Evolutionary conservation across 2,329 filamentous ascomycete genomes (phyloP).

Genomic region (Cordyceps militaris): DNA sequence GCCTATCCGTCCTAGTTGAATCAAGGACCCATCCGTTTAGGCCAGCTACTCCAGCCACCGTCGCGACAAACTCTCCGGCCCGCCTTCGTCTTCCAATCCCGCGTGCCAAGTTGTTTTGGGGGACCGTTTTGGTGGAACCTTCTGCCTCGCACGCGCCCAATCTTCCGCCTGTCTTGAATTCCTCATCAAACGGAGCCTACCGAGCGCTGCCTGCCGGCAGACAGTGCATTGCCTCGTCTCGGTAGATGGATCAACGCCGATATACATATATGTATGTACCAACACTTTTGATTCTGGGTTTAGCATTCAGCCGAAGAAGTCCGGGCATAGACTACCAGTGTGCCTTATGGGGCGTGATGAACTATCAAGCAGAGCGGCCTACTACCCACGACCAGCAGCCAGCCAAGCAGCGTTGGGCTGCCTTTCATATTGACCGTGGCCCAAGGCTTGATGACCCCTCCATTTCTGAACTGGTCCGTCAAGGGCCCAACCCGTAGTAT

Average conservation of each 20-base stretch:
- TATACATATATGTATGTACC: too few species aligned
- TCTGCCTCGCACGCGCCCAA: neutral
- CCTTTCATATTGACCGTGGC: neutral
- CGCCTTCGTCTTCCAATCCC: neutral
- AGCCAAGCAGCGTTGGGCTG: neutral
- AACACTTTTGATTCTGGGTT: too few species aligned
- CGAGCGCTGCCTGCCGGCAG: neutral
- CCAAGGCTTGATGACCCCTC: neutral
- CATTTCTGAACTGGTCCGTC: neutral
- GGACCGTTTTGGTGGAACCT: neutral
- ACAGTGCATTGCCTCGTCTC: too few species aligned
- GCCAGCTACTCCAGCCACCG: neutral
- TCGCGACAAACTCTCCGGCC: slow-evolving; percentile 7
- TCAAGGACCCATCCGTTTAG: neutral
- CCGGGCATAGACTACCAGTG: neutral
- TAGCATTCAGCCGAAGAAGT: too few species aligned
- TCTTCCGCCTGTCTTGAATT: neutral
- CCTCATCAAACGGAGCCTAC: slow-evolving; percentile 1
- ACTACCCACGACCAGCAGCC: neutral
- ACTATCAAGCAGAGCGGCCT: neutral
- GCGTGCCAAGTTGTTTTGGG: neutral
- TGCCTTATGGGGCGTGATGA: neutral
- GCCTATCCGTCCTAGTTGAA: neutral
- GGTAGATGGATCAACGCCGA: too few species aligned
- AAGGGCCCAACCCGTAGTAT: neutral